Evolutionary conservation across 331 rosid genomes (phyloP).

Genomic region (Saraca asoca): DNA sequence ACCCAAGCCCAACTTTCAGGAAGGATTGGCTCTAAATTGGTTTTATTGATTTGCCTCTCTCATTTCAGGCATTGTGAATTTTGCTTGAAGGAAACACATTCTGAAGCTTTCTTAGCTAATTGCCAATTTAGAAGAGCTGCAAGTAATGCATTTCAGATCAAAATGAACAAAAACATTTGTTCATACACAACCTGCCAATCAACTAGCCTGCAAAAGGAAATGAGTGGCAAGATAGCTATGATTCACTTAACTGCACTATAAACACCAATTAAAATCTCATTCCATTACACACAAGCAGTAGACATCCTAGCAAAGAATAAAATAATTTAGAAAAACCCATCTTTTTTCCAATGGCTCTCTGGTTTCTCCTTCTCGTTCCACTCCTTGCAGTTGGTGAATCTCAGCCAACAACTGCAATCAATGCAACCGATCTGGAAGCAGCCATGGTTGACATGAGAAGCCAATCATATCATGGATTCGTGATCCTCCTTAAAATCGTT

Average conservation of each 20-base stretch:
- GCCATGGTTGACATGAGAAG: too few species aligned
- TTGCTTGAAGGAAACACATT: too few species aligned
- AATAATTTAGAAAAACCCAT: not conserved
- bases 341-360: not conserved
- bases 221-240: constrained; percentile 22
- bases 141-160: not conserved
- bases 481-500: too few species aligned
- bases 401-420: too few species aligned
- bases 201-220: constrained; percentile 34
- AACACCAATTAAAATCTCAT: constrained; percentile 23
- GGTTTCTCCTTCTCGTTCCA: constrained; percentile 50
- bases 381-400: too few species aligned
- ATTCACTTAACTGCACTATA: constrained; percentile 24
- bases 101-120: too few species aligned
- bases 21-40: too few species aligned
- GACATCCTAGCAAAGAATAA: not conserved
- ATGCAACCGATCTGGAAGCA: too few species aligned
- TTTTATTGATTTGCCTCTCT: too few species aligned
- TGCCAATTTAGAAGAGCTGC: too few species aligned
- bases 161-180: not conserved
- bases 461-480: too few species aligned
- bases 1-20: not conserved
- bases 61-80: too few species aligned
- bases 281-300: constrained; percentile 25
- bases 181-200: constrained; percentile 37